Base-by-base conservation (phyloP, 2,329 filamentous ascomycete species). In the Ophiostoma sp. region DNA sequence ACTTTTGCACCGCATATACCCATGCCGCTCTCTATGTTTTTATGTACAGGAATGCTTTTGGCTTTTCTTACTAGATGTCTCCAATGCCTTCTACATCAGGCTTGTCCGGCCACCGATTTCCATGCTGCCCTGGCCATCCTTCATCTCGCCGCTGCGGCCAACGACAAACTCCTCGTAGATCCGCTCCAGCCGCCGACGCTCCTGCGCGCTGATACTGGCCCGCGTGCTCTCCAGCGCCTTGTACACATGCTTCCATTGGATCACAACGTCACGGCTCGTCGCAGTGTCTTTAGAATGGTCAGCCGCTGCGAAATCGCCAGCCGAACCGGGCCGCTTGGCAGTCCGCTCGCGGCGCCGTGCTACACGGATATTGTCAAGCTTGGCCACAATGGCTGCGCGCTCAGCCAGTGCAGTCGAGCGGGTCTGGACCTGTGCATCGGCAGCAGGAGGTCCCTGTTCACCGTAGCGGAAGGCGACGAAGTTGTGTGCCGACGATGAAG, bases 141-240 rank as follows among this genome's bases (percentile, higher is more conserved):
- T 92, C 92, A 99, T 93, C 81, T 98, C 93, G 7, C 95, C 95
- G 77, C 93, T 97, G 73, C 95, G 84, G 0, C 93, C 93, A 4
- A 92, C 91, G 0, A 97, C 89, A 81, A 99, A 99, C 79, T 99
- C 95, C 16, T 84, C 83, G 76, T 99, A 99, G 70, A 99, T 97
- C 55, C 85, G 86, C 74, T 86, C 84, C 72, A 99, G 78, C 70
- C 94, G 82, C 71, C 81, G 83, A 74, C 88, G 85, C 79, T 99
- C 95, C 70, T 92, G 85, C 3, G 82, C 81, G 75, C 90, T 92
- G 73, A 98, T 96, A 77, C 91, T 96, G 36, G 91, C 86, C 72
- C 93, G 83, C 4, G 94, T 97, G 65, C 81, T 89, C 36, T 85
- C 84, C 68, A 99, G 81, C 52, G 91, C 91, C 73, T 89, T 89